phyloP scores from a whole-genome alignment of 2,329 filamentous ascomycete species.

The Hypoxylon sp. region DNA sequence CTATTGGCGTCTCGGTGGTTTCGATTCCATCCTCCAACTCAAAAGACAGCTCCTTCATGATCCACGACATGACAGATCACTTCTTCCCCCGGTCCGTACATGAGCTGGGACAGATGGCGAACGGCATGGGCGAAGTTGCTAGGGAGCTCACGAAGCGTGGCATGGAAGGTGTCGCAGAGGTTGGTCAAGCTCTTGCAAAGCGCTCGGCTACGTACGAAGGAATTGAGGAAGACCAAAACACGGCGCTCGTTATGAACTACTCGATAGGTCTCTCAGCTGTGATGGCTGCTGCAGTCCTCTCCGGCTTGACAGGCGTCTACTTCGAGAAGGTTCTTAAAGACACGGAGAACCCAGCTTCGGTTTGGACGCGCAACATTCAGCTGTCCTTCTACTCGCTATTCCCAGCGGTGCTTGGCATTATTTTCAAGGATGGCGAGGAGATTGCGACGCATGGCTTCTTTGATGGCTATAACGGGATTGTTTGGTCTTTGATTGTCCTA shows the following conservation, averaged over 20 bases:
- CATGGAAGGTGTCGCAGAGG: conserved; percentile 53
- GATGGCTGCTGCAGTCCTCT: conserved; percentile 80
- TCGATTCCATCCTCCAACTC: conserved; percentile 76
- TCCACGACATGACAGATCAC: conserved; percentile 72
- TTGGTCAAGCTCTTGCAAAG: conserved; percentile 62
- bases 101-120: conserved; percentile 75
- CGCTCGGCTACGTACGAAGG: conserved; percentile 92
- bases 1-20: conserved; percentile 85
- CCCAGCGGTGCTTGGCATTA: conserved; percentile 85
- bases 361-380: conserved; percentile 97
- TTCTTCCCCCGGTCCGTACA: conserved; percentile 85
- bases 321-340: conserved; percentile 95
- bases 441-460: conserved; percentile 92
- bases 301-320: conserved; percentile 86
- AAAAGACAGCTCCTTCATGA: conserved; percentile 66
- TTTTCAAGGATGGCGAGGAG: conserved; percentile 86
- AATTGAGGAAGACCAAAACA: conserved; percentile 74
- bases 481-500: conserved; percentile 85
- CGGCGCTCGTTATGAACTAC: conserved; percentile 73
- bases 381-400: conserved; percentile 94
- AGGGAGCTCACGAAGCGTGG: conserved; percentile 63
- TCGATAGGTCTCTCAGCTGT: conserved; percentile 84
- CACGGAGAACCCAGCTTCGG: conserved; percentile 76
- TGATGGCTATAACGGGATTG: conserved; percentile 90
- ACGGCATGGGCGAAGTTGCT: conserved; percentile 62